A percentile compares a stretch with the other conserved stretches of the same genome.
Conservation (phyloP, 2,329 filamentous ascomycete species). For the Arthrobotrys conoides region DNA sequence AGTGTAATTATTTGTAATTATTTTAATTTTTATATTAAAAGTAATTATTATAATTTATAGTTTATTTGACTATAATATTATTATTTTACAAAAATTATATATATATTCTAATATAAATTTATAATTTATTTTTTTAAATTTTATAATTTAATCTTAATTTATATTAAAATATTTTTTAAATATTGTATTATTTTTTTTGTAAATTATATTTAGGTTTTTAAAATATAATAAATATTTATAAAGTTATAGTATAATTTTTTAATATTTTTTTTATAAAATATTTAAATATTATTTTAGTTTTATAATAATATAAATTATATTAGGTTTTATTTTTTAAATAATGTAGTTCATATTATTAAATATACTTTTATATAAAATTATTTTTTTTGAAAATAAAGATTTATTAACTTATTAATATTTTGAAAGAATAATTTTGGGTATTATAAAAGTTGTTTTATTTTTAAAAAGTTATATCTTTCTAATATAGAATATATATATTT, state of each 20-base stretch:
- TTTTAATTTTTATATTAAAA: conserved; percentile 38
- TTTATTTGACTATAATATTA: conserved; percentile 12
- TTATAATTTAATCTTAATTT: neutral
- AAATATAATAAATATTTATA: conserved; percentile 2
- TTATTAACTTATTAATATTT: too few relatives aligned
- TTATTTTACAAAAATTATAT: conserved; percentile 3
- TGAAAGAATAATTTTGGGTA: too few relatives aligned
- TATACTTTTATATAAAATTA: conserved; percentile 21
- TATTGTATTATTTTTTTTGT: neutral
- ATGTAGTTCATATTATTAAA: conserved; percentile 16
- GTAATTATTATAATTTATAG: conserved; percentile 23
- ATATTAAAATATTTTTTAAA: conserved; percentile 16
- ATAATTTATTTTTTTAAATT: conserved; percentile 14
- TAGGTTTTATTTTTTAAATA: conserved; percentile 1
- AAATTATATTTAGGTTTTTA: conserved; percentile 34
- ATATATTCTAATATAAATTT: conserved; percentile 23
- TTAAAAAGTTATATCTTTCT: conserved; percentile 1
- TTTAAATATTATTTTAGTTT: conserved; percentile 4
- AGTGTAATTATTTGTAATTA: conserved; percentile 36
- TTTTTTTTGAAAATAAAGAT: conserved; percentile 13
- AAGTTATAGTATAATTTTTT: neutral
- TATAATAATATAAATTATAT: conserved; percentile 8
- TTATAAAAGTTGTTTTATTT: too few relatives aligned
- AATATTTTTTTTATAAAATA: neutral
- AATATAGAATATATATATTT: neutral